A percentile compares a stretch with the other conserved stretches of the same genome.
Conservation (phyloP, 176 grass and related monocot genomes). For the Carex cristatella region DNA sequence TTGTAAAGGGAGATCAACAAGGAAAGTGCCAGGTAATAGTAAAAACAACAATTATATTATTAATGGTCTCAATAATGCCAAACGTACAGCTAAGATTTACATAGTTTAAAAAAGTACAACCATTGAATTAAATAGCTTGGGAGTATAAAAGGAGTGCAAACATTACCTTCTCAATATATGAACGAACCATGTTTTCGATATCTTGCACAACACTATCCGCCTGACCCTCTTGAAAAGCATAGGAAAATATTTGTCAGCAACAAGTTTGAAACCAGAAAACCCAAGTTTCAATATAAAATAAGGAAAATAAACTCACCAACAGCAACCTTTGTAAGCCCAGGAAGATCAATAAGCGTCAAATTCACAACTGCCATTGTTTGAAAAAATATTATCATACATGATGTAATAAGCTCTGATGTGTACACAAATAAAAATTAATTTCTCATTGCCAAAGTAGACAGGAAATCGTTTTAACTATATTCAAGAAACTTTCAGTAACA, state of each 20-base stretch:
- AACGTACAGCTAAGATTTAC: background rate
- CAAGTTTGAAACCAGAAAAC: constrained; percentile 2
- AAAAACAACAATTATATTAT: background rate
- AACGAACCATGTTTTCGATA: constrained; percentile 95
- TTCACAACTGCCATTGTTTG: constrained; percentile 80
- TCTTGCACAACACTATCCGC: constrained; percentile 70
- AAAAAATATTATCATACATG: constrained; percentile 25
- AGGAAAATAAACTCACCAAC: constrained; percentile 54
- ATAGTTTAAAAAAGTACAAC: background rate
- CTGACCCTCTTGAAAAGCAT: constrained; percentile 63
- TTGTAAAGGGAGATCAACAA: background rate
- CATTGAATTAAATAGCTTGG: background rate
- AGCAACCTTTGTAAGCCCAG: constrained; percentile 98
- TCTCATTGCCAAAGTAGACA: background rate
- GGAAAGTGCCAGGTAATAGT: background rate
- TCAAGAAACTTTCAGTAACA: background rate
- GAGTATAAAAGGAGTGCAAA: background rate
- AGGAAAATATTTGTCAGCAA: constrained; percentile 7
- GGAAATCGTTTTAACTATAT: background rate
- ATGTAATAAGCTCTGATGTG: background rate
- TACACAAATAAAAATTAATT: background rate
- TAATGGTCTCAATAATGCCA: background rate
- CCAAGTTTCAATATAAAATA: constrained; percentile 21
- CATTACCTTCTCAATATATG: constrained; percentile 92
- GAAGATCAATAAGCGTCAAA: constrained; percentile 97